These are phyloP conservation scores for Cystofilobasidium ferigula DNA, from an alignment of 768 basidiomycete genomes.

Conservation along the genomic window DNA sequence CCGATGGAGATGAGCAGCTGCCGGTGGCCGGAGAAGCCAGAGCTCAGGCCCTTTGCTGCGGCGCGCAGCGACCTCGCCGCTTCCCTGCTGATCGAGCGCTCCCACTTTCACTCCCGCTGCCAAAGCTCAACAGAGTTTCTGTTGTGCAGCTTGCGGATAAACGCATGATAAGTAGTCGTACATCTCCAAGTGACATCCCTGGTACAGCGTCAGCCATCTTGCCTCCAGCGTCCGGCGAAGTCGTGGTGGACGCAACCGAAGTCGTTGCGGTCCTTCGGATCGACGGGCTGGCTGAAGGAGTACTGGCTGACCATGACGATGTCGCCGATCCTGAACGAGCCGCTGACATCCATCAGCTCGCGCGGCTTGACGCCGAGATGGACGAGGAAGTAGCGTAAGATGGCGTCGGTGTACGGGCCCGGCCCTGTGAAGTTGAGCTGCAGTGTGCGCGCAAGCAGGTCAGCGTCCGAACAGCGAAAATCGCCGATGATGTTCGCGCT, in stretches of 20 bases:
- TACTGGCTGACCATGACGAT: background rate
- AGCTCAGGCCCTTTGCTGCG: too few species aligned
- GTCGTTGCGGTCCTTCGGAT: background rate
- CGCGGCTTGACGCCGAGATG: background rate
- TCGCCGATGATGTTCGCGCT: background rate
- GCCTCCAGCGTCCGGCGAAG: background rate
- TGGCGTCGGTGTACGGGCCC: background rate
- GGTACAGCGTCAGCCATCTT: background rate
- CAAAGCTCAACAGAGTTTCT: too few species aligned
- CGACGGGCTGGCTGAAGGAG: background rate
- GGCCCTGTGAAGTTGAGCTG: conserved; percentile 1
- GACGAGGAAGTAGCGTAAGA: background rate
- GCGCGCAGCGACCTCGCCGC: too few species aligned
- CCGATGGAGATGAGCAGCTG: too few species aligned
- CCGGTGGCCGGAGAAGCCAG: too few species aligned
- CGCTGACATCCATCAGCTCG: background rate
- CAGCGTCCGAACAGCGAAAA: background rate
- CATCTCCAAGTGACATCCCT: too few species aligned
- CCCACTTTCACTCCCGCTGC: too few species aligned
- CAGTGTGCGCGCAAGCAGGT: background rate
- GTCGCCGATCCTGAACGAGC: background rate
- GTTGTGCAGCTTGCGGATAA: too few species aligned
- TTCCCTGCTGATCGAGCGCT: too few species aligned
- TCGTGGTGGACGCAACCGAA: background rate
- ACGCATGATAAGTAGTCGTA: too few species aligned